Evolutionary conservation across 1,284 basidiomycete genomes (phyloP).

Genomic region (Rhodotorula sp.): DNA sequence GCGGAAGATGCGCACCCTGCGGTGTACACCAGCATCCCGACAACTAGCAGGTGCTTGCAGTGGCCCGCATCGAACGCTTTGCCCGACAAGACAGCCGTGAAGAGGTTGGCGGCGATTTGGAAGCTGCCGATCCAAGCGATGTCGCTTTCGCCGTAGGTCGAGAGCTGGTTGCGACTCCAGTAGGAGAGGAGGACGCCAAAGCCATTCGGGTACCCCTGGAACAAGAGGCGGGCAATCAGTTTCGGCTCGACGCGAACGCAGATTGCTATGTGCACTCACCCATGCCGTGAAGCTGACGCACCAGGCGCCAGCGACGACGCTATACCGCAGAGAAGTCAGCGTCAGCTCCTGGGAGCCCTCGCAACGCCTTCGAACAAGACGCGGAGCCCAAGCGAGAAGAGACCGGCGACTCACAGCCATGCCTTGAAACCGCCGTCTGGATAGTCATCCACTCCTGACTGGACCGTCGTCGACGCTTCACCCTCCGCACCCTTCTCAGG

Average conservation of each 20-base stretch:
- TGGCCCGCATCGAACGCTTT: constrained; percentile 43
- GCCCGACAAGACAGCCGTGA: constrained; percentile 32
- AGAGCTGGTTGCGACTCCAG: background rate
- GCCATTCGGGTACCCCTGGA: constrained; percentile 22
- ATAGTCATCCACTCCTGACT: background rate
- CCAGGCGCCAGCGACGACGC: constrained; percentile 36
- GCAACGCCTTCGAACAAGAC: background rate
- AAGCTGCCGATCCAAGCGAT: constrained; percentile 40
- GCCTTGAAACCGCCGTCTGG: constrained; percentile 21
- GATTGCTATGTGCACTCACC: no score
- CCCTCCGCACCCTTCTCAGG: background rate
- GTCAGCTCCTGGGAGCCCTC: no score
- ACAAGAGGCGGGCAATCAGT: background rate
- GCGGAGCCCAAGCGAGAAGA: no score
- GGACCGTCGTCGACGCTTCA: background rate
- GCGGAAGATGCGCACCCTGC: constrained; percentile 22
- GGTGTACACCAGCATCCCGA: constrained; percentile 36
- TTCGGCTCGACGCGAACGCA: background rate
- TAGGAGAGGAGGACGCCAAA: constrained; percentile 39
- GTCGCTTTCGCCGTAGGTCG: background rate
- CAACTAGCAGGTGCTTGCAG: constrained; percentile 31
- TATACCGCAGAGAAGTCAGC: background rate
- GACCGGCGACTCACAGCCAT: constrained; percentile 14
- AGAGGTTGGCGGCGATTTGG: constrained; percentile 30
- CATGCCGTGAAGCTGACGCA: constrained; percentile 31